Percentiles rank a stretch among this genome's conserved stretches.
These are phyloP conservation scores for Rhizomucor pusillus DNA, from an alignment of 371 early-diverging fungal genomes.

Conservation along the genomic window DNA sequence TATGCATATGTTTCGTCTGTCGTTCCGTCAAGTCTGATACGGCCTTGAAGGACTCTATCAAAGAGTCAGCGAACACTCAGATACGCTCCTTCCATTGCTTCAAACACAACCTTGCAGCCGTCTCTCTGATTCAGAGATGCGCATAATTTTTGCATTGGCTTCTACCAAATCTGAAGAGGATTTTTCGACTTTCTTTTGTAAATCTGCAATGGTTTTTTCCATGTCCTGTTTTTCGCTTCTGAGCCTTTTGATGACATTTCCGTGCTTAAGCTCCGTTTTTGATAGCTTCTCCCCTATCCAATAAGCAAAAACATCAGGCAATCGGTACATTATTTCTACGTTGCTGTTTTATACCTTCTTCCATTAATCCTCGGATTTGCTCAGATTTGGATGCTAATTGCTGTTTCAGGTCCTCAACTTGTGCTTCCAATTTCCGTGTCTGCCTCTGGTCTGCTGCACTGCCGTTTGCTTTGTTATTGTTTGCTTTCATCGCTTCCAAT, in stretches of 20 bases:
- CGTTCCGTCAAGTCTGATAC: constrained; percentile 55
- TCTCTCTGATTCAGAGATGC: constrained; percentile 53
- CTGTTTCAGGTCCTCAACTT: constrained; percentile 49
- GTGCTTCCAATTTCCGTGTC: constrained; percentile 32
- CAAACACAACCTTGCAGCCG: constrained; percentile 43
- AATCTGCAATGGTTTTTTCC: constrained; percentile 55
- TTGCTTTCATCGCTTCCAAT: constrained; percentile 9
- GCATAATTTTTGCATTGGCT: constrained; percentile 50
- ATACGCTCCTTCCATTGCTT: background rate
- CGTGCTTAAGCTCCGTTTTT: constrained; percentile 73
- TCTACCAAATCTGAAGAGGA: constrained; percentile 43
- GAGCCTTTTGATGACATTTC: constrained; percentile 71
- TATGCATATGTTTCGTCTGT: constrained; percentile 63
- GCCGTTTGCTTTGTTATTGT: background rate
- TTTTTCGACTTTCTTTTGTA: constrained; percentile 65
- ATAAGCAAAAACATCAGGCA: too few species aligned
- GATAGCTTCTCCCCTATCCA: constrained; percentile 72
- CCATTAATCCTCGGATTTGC: constrained; percentile 56
- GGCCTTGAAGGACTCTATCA: constrained; percentile 47
- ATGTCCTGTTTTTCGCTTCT: constrained; percentile 63
- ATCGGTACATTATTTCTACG: too few species aligned
- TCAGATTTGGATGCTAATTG: constrained; percentile 62
- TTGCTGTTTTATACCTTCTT: constrained; percentile 55
- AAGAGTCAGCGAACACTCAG: background rate
- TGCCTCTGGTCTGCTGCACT: constrained; percentile 11